phyloP scores from a whole-genome alignment of 75 land plant species.

The Larix kaempferi region DNA sequence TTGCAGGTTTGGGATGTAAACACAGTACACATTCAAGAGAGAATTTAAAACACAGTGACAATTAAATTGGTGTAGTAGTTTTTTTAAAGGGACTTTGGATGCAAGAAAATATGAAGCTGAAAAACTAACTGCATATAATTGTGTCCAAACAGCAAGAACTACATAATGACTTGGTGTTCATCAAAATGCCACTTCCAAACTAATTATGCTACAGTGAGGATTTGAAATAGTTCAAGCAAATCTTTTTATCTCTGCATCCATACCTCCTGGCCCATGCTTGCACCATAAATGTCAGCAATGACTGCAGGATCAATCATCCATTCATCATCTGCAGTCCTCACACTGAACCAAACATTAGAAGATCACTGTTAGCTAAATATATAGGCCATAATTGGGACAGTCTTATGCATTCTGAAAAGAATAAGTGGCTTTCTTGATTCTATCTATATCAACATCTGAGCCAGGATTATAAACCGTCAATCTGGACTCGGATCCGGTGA shows the following conservation, averaged over 20 bases:
- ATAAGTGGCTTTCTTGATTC: neutral
- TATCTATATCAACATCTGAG: neutral
- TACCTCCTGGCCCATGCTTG: slow-evolving; percentile 58
- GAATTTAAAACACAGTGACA: neutral
- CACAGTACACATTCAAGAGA: neutral
- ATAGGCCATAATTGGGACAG: neutral
- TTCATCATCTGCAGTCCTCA: slow-evolving; percentile 65
- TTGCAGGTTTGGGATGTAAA: too few relatives aligned
- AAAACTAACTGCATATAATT: neutral
- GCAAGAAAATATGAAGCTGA: neutral
- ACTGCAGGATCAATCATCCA: slow-evolving; percentile 89
- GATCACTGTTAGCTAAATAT: neutral
- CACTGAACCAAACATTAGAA: slow-evolving; percentile 36
- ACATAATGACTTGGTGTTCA: neutral
- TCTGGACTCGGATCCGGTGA: neutral
- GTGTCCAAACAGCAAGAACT: neutral
- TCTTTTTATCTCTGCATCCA: neutral
- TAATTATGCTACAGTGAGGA: neutral
- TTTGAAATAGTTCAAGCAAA: neutral
- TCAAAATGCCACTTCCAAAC: neutral
- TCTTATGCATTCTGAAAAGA: neutral
- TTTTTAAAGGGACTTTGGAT: neutral
- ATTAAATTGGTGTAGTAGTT: neutral
- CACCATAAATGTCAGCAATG: slow-evolving; percentile 81
- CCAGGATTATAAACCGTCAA: neutral